A percentile compares a stretch with the other conserved stretches of the same genome.
Conservation (phyloP, 371 early-diverging fungal species). For the Smittium culicis region DNA sequence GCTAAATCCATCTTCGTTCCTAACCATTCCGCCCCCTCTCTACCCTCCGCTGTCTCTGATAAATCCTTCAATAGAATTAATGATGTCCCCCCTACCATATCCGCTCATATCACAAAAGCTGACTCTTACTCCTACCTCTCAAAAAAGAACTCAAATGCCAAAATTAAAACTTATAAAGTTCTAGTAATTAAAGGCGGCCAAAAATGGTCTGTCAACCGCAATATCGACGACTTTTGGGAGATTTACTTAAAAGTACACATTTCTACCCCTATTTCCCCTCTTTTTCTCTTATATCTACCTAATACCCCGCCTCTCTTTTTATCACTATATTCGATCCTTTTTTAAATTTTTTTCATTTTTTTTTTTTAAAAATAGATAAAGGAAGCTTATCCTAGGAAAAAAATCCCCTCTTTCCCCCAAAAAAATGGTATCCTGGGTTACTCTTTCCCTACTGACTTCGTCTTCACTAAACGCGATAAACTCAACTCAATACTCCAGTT, state of each 20-base stretch:
- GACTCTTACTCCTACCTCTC: not conserved
- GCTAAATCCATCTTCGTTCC: not conserved
- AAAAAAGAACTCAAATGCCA: not conserved
- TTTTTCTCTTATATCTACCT: not conserved
- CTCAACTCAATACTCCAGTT: not conserved
- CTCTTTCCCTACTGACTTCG: not conserved
- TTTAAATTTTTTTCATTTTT: not conserved
- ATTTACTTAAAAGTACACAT: not conserved
- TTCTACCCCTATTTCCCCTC: too few relatives aligned
- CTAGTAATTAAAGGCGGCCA: not conserved
- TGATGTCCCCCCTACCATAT: not conserved
- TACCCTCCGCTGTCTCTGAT: not conserved
- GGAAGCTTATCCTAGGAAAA: not conserved
- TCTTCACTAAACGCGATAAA: constrained; percentile 5
- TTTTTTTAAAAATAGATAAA: not conserved
- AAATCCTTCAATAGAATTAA: not conserved
- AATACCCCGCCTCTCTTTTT: not conserved
- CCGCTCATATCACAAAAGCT: not conserved
- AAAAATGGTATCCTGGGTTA: not conserved
- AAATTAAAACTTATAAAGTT: not conserved
- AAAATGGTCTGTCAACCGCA: not conserved
- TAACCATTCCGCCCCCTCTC: not conserved
- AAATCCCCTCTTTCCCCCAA: not conserved
- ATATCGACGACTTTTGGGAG: not conserved
- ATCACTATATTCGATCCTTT: too few relatives aligned